Percentiles rank a stretch among this genome's conserved stretches.
Evolutionary conservation across 225 moss, liverwort and hornwort species (phyloP).

Genomic region (Pseudoscleropodium purum): DNA sequence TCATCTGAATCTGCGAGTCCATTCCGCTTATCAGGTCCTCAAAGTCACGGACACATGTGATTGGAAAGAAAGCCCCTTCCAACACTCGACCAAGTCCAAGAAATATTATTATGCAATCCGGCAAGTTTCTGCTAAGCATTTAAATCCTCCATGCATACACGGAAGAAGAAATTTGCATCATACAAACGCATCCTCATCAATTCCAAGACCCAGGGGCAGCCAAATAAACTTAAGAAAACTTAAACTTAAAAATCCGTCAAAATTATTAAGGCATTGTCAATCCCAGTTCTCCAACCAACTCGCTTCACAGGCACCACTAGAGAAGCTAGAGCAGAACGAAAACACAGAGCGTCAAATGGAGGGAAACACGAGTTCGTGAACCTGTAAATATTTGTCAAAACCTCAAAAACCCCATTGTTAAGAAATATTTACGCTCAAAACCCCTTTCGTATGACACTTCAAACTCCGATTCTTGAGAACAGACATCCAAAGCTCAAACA

Average conservation of each 20-base stretch:
- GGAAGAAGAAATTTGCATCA: background rate
- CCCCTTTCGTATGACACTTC: background rate
- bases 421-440: background rate
- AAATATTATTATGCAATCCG: background rate
- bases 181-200: background rate
- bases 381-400: background rate
- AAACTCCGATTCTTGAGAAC: background rate
- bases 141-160: background rate
- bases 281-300: conserved; percentile 3
- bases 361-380: background rate
- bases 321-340: background rate
- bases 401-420: background rate
- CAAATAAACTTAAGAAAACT: background rate
- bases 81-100: background rate
- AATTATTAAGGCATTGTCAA: background rate
- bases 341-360: background rate
- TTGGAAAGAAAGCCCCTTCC: background rate
- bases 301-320: background rate
- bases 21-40: conserved; percentile 2
- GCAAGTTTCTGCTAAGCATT: background rate
- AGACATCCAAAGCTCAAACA: background rate
- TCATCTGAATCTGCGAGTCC: conserved; percentile 21
- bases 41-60: background rate
- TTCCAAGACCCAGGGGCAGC: background rate
- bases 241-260: background rate